These are phyloP conservation scores for Plasmodium vivax DNA, from an alignment of 169 alveolate species.

Conservation along the genomic window DNA sequence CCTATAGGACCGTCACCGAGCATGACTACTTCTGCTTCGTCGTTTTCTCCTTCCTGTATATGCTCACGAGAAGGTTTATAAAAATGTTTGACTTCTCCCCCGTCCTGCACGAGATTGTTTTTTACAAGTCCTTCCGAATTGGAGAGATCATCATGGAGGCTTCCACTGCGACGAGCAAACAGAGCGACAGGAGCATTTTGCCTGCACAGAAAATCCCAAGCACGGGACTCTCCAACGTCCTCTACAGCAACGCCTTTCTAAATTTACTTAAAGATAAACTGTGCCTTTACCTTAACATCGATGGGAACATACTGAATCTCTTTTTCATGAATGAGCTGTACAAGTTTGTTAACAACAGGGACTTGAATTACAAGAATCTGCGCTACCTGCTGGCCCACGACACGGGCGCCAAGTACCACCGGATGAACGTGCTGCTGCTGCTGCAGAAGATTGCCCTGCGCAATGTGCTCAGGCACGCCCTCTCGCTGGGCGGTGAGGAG, in stretches of 20 bases:
- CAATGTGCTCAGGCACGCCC: conserved; percentile 4
- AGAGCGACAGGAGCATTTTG: not conserved
- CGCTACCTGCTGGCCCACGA: conserved; percentile 4
- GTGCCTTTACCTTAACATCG: conserved; percentile 28
- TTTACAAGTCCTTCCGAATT: conserved; percentile 11
- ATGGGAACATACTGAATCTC: conserved; percentile 6
- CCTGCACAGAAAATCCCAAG: not conserved
- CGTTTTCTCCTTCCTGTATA: conserved; percentile 18
- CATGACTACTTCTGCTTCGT: not conserved
- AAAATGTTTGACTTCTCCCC: conserved; percentile 5
- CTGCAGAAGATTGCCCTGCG: conserved; percentile 17
- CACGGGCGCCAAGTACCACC: not conserved
- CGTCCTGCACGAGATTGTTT: not conserved
- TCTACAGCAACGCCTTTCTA: conserved; percentile 12
- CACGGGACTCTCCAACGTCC: not conserved
- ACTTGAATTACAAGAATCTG: conserved; percentile 14
- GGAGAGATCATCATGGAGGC: not conserved
- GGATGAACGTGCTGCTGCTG: conserved; percentile 13
- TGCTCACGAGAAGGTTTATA: conserved; percentile 4
- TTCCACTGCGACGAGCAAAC: not conserved
- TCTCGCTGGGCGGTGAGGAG: not conserved
- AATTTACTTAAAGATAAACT: conserved; percentile 18
- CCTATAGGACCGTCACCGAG: not conserved
- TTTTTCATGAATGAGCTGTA: conserved; percentile 31
- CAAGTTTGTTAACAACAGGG: conserved; percentile 10